Percentiles rank a stretch among this genome's conserved stretches.
These are phyloP conservation scores for Suillus variegatus DNA, from an alignment of 768 basidiomycete genomes.

Conservation along the genomic window DNA sequence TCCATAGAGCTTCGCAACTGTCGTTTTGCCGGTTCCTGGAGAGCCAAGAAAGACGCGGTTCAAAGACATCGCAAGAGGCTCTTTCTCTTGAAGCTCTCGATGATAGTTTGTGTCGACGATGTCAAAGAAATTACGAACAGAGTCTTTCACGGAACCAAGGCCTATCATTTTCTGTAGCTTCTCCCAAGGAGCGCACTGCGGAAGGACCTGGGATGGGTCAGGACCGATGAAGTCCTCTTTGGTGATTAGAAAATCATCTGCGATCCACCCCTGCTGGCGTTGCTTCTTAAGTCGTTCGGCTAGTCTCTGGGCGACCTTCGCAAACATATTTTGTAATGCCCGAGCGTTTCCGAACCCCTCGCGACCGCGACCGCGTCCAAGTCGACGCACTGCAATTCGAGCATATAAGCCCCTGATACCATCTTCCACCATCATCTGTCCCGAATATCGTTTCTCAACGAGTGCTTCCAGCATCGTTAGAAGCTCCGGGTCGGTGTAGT, in stretches of 20 bases:
- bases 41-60: slow-evolving; percentile 69
- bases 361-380: slow-evolving; percentile 60
- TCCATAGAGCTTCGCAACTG: slow-evolving; percentile 68
- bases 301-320: slow-evolving; percentile 51
- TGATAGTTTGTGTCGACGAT: slow-evolving; percentile 55
- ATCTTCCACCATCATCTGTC: slow-evolving; percentile 56
- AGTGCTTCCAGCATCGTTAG: slow-evolving; percentile 52
- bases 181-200: slow-evolving; percentile 49
- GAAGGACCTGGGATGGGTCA: slow-evolving; percentile 52
- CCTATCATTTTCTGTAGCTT: slow-evolving; percentile 56
- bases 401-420: slow-evolving; percentile 54
- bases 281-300: slow-evolving; percentile 47
- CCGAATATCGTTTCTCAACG: slow-evolving; percentile 46
- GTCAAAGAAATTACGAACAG: slow-evolving; percentile 48
- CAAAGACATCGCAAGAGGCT: slow-evolving; percentile 54
- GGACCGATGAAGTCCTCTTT: slow-evolving; percentile 67
- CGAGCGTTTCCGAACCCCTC: slow-evolving; percentile 71
- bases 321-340: slow-evolving; percentile 53
- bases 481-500: slow-evolving; percentile 61
- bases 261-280: slow-evolving; percentile 37
- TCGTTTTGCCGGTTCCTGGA: slow-evolving; percentile 74
- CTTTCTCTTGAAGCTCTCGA: slow-evolving; percentile 58
- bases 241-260: slow-evolving; percentile 53
- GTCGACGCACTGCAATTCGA: slow-evolving; percentile 57
- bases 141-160: slow-evolving; percentile 55